These are phyloP conservation scores for Myxozyma monticola DNA, from an alignment of 805 yeast genomes.

Conservation along the genomic window DNA sequence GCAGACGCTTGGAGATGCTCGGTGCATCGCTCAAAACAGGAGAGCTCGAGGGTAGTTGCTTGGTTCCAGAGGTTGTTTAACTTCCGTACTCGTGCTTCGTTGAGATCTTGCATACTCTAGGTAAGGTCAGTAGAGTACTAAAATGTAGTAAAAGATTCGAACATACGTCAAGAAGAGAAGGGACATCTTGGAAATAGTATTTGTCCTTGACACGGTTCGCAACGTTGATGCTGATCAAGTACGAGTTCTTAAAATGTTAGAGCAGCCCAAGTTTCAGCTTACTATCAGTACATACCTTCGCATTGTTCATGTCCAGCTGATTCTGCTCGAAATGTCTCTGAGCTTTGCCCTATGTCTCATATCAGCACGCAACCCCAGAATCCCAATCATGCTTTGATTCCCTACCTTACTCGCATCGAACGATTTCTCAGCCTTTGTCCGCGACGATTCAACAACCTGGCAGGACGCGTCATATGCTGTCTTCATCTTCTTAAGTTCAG, in stretches of 20 bases:
- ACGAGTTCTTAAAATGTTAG: too few species aligned
- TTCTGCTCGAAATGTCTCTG: slow-evolving; percentile 25
- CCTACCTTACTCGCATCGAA: slow-evolving; percentile 51
- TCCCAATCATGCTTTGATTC: slow-evolving; percentile 4
- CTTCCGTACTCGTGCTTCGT: slow-evolving; percentile 72
- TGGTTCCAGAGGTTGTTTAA: slow-evolving; percentile 66
- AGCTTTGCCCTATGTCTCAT: too few species aligned
- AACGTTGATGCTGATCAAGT: slow-evolving; percentile 73
- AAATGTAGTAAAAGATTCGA: slow-evolving; percentile 33
- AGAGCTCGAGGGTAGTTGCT: slow-evolving; percentile 63
- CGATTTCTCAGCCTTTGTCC: slow-evolving; percentile 68
- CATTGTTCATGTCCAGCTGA: slow-evolving; percentile 69
- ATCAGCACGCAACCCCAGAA: neutral
- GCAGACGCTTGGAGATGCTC: slow-evolving; percentile 53
- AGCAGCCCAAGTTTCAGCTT: neutral
- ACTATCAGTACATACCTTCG: slow-evolving; percentile 47
- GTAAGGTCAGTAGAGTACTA: neutral
- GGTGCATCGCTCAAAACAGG: slow-evolving; percentile 47
- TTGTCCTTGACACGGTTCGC: slow-evolving; percentile 93
- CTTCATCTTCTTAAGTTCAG: slow-evolving; percentile 64
- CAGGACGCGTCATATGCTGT: slow-evolving; percentile 79
- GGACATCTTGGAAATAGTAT: slow-evolving; percentile 87
- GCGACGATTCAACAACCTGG: slow-evolving; percentile 72
- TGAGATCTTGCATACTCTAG: slow-evolving; percentile 74
- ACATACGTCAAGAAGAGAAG: slow-evolving; percentile 86